Conservation (phyloP, 495 filamentous ascomycete species). For the Aspergillus sparsus region DNA sequence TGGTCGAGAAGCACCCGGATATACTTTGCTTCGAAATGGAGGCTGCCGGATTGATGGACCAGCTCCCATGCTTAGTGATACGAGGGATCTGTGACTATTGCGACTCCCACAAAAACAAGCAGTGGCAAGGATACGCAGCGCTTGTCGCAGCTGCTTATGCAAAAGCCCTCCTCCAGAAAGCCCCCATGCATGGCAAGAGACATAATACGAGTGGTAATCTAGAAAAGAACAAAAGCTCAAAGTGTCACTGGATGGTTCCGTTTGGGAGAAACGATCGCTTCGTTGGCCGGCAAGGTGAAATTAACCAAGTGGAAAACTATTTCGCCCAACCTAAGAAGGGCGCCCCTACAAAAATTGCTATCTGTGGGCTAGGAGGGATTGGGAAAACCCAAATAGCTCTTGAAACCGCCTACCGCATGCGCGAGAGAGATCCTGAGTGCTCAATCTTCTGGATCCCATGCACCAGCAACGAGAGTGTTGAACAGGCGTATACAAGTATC, state of each 20-base stretch:
- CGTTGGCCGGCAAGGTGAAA: constrained; percentile 28
- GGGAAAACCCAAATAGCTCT: constrained; percentile 47
- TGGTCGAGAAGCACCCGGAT: too few species aligned
- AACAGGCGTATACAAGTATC: not conserved
- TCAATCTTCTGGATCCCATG: not conserved
- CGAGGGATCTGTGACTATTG: constrained; percentile 44
- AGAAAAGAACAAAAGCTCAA: constrained; percentile 20
- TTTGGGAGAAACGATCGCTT: constrained; percentile 23
- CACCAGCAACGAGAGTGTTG: not conserved
- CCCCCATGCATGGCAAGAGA: not conserved
- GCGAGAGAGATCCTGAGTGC: constrained; percentile 28
- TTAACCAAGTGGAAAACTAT: constrained; percentile 19
- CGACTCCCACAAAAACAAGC: constrained; percentile 43
- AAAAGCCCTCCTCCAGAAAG: constrained; percentile 23
- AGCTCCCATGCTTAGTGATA: constrained; percentile 40
- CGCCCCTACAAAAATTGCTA: constrained; percentile 22
- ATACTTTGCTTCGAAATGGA: constrained; percentile 45
- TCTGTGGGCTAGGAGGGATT: constrained; percentile 41
- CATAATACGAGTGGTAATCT: constrained; percentile 8
- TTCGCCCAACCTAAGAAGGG: not conserved
- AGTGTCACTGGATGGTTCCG: constrained; percentile 28
- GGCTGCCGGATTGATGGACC: constrained; percentile 45
- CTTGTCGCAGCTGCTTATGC: constrained; percentile 38
- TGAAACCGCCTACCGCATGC: constrained; percentile 32
- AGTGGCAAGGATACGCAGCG: constrained; percentile 43